These are phyloP conservation scores for Misopates orontium DNA, from an alignment of 257 asterid species.

Conservation along the genomic window DNA sequence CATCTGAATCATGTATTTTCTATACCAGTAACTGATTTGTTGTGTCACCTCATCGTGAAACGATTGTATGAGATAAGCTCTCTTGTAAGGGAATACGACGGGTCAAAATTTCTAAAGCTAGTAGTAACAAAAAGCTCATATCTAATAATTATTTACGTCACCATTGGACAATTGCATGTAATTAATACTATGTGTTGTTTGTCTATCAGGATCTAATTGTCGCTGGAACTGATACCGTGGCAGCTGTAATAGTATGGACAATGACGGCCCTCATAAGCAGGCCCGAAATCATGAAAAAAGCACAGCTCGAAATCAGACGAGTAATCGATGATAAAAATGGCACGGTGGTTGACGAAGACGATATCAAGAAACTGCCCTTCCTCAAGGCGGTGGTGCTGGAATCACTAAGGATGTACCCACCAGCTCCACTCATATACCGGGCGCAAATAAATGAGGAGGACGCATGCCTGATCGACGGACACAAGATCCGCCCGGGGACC, in stretches of 20 bases:
- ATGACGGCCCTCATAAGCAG: conserved; percentile 41
- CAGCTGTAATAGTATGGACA: conserved; percentile 37
- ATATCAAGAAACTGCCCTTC: conserved; percentile 32
- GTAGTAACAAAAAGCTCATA: too few relatives aligned
- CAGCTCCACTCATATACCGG: conserved; percentile 43
- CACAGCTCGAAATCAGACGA: conserved; percentile 30
- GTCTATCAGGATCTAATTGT: conserved; percentile 29
- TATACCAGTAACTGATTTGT: too few relatives aligned
- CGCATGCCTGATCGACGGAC: conserved; percentile 25
- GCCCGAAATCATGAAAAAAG: conserved; percentile 33
- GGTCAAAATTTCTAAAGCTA: too few relatives aligned
- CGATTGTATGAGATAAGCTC: too few relatives aligned
- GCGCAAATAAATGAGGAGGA: conserved; percentile 1
- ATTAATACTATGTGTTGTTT: too few relatives aligned
- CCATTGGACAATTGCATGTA: too few relatives aligned
- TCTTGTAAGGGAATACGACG: too few relatives aligned
- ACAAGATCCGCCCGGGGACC: conserved; percentile 26
- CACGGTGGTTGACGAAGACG: conserved; percentile 30
- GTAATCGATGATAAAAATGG: background rate
- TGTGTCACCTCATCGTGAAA: too few relatives aligned
- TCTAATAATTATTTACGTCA: too few relatives aligned
- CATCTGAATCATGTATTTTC: too few relatives aligned
- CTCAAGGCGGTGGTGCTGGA: conserved; percentile 44
- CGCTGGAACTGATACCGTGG: conserved; percentile 43
- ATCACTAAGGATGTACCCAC: conserved; percentile 43